phyloP scores from a whole-genome alignment of 345 rosid genomes.

The Heritiera fomes region DNA sequence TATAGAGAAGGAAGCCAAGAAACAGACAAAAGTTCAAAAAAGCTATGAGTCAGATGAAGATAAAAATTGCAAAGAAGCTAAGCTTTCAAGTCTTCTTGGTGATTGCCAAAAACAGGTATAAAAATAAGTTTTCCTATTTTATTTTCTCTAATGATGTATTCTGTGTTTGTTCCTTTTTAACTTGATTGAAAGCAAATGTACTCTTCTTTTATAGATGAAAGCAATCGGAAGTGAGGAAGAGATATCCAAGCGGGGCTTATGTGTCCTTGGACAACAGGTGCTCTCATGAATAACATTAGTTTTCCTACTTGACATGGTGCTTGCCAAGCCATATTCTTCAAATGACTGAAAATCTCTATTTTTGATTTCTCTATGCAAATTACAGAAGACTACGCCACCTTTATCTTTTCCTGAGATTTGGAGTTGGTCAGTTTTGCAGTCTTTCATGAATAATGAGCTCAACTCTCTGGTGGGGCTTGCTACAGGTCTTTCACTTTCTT shows the following conservation, averaged over 20 bases:
- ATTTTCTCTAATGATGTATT: background rate
- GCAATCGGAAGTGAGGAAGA: conserved; percentile 68
- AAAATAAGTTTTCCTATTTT: background rate
- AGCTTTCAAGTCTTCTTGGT: conserved; percentile 54
- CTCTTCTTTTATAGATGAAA: conserved; percentile 51
- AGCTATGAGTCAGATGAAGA: conserved; percentile 68
- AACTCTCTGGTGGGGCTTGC: conserved; percentile 49
- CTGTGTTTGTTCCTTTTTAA: background rate
- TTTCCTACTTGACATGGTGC: background rate
- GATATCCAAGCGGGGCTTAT: conserved; percentile 59
- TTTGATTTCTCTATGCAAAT: conserved; percentile 21
- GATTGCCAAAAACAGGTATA: conserved; percentile 69
- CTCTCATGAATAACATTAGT: background rate
- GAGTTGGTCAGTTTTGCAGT: conserved; percentile 56
- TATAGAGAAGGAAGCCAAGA: conserved; percentile 52
- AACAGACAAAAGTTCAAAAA: conserved; percentile 48
- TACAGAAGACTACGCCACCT: conserved; percentile 54
- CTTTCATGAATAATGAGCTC: conserved; percentile 40
- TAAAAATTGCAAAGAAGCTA: conserved; percentile 54
- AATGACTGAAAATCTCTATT: conserved; percentile 3
- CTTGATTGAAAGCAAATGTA: conserved; percentile 4
- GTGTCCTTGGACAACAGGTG: conserved; percentile 73
- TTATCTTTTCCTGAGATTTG: conserved; percentile 46
- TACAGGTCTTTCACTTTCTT: conserved; percentile 38
- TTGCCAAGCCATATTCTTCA: background rate